Evolutionary conservation across 23 red algal species (phyloP).

Genomic region (Gracilaria vermiculophylla): DNA sequence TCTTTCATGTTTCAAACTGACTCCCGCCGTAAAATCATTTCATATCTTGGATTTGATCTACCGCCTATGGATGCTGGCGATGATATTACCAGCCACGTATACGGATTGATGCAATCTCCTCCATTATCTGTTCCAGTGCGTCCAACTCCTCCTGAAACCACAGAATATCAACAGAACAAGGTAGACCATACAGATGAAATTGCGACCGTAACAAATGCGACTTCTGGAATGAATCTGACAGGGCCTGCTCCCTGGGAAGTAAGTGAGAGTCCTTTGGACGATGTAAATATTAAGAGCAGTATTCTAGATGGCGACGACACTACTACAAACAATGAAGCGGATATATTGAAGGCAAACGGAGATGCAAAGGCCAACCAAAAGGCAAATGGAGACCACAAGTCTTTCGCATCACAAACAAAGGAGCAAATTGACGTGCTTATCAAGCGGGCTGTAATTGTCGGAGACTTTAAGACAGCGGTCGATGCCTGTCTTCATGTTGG

Average conservation of each 20-base stretch:
- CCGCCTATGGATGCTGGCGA: conserved; percentile 57
- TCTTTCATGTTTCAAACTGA: conserved; percentile 43
- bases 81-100: conserved; percentile 52
- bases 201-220: conserved; percentile 9
- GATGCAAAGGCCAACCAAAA: conserved; percentile 11
- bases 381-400: conserved; percentile 20
- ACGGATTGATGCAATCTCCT: conserved; percentile 51
- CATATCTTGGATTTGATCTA: conserved; percentile 58
- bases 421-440: conserved; percentile 57
- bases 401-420: conserved; percentile 9
- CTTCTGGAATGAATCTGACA: conserved; percentile 32
- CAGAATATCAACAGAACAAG: conserved; percentile 16
- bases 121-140: conserved; percentile 31
- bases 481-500: conserved; percentile 62
- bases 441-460: conserved; percentile 59
- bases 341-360: conserved; percentile 2
- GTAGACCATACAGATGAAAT: neutral
- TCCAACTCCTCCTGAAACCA: neutral
- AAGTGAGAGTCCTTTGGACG: conserved; percentile 15
- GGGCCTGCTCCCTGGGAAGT: conserved; percentile 87
- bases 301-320: conserved; percentile 63
- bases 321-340: neutral
- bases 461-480: conserved; percentile 75
- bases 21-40: conserved; percentile 38
- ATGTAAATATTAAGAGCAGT: conserved; percentile 48